These are phyloP conservation scores for Penicillium atrosanguineum DNA, from an alignment of 495 filamentous ascomycete species.

Conservation along the genomic window DNA sequence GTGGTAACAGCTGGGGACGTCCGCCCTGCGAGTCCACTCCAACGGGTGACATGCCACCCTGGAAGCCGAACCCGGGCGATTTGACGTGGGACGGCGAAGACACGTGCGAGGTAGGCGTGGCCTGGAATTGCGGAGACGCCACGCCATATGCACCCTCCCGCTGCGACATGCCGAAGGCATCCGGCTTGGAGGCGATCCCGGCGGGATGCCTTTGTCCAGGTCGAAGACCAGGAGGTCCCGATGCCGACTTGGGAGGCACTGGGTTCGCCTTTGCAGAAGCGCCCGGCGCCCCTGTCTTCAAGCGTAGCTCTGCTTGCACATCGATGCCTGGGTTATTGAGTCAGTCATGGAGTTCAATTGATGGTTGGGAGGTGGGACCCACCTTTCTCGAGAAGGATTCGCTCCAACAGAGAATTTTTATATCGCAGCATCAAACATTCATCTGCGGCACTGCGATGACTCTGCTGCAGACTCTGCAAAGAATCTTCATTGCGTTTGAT, in stretches of 20 bases:
- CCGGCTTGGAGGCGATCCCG: slow-evolving; percentile 69
- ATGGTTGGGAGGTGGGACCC: slow-evolving; percentile 1
- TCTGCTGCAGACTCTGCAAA: slow-evolving; percentile 86
- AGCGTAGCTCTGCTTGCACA: slow-evolving; percentile 89
- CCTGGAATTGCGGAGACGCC: slow-evolving; percentile 62
- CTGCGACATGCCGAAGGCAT: slow-evolving; percentile 55
- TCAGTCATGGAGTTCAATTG: not conserved
- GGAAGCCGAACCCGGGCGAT: slow-evolving; percentile 67
- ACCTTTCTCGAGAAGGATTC: slow-evolving; percentile 96
- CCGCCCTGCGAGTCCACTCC: slow-evolving; percentile 58
- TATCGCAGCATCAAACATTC: slow-evolving; percentile 98
- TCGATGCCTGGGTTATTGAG: slow-evolving; percentile 69
- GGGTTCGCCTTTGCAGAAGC: slow-evolving; percentile 59
- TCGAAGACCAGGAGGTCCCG: slow-evolving; percentile 14
- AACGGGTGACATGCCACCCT: slow-evolving; percentile 67
- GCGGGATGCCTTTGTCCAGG: slow-evolving; percentile 65
- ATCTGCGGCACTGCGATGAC: slow-evolving; percentile 90
- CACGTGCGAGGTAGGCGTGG: slow-evolving; percentile 78
- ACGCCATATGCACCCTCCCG: slow-evolving; percentile 49
- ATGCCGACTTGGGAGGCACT: slow-evolving; percentile 48
- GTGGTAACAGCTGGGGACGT: slow-evolving; percentile 49
- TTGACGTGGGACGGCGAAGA: slow-evolving; percentile 71
- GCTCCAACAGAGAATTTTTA: slow-evolving; percentile 94
- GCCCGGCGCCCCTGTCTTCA: slow-evolving; percentile 74
- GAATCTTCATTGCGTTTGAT: slow-evolving; percentile 97